A percentile compares a stretch with the other conserved stretches of the same genome.
These are phyloP conservation scores for Craspedostauros australis DNA, from an alignment of 108 stramenopile genomes.

Conservation along the genomic window DNA sequence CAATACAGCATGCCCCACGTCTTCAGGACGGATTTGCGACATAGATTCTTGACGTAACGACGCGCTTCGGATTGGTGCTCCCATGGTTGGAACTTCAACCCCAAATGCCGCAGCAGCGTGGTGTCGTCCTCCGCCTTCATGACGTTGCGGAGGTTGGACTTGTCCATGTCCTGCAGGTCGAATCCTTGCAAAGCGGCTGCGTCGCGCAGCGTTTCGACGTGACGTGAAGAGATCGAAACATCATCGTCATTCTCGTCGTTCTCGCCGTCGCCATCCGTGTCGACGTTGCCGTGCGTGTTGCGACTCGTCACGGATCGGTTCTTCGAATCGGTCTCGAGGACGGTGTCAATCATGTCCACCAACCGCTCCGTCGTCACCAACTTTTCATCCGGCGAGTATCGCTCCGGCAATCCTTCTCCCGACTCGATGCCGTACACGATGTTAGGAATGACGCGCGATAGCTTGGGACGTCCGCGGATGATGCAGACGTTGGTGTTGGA, in stretches of 20 bases:
- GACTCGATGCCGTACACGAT: constrained; percentile 33
- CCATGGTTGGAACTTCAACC: constrained; percentile 34
- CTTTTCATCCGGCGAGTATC: constrained; percentile 3
- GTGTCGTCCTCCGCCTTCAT: too few relatives aligned
- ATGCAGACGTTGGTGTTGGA: constrained; percentile 23
- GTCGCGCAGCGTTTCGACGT: too few relatives aligned
- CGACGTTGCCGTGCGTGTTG: background rate
- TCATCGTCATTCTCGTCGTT: background rate
- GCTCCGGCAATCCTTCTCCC: constrained; percentile 19
- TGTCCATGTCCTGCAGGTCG: too few relatives aligned
- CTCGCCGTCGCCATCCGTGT: constrained; percentile 3
- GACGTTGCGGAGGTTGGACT: too few relatives aligned
- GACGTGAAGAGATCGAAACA: background rate
- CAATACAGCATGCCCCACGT: constrained; percentile 39
- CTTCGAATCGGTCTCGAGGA: too few relatives aligned
- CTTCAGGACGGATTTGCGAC: constrained; percentile 9
- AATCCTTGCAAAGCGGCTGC: too few relatives aligned
- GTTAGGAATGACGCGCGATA: constrained; percentile 25
- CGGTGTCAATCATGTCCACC: too few relatives aligned
- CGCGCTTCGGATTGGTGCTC: constrained; percentile 5
- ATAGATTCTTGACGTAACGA: constrained; percentile 13
- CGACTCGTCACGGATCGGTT: too few relatives aligned
- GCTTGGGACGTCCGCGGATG: constrained; percentile 26
- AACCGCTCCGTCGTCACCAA: too few relatives aligned
- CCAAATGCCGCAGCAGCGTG: too few relatives aligned